Evolutionary conservation across 179 eudicot genomes (phyloP), one percentile per base, ranked within the genome.

Genomic region (Amaranthus tricolor): DNA sequence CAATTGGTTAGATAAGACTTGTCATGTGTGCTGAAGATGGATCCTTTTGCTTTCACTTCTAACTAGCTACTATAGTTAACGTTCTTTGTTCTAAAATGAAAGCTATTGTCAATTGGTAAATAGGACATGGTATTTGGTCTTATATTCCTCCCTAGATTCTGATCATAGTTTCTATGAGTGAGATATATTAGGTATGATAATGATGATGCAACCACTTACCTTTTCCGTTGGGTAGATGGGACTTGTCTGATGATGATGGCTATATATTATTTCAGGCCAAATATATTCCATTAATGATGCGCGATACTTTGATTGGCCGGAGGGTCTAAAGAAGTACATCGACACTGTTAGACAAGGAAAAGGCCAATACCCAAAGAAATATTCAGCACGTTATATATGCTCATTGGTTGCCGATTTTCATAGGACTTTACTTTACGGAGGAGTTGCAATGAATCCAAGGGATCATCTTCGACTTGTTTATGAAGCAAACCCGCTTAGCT

Each of bases 341-440:
- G 99, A 95, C 82, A 95, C 96, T 8, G 77, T 93, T 21, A 88
- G 99, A 84, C 99, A 93, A 87, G 98, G 98, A 50, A 96, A 96
- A 80, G 99, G 97, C 20, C 83, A 69, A 79, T 75, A 85, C 74
- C 98, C 98, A 12, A 93, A 93, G 81, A 96, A 96, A 77, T 96
- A 96, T 74, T 96, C 98, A 19, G 97, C 98, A 9, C 89, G 99
- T 19, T 96, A 96, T 73, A 91, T 96, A 77, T 96, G 98, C 74
- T 96, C 98, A n/a, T 84, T 96, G 70, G 99, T 93, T 76, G 99
- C 99, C 71, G 99, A 93, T 89, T 93, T 96, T 72, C 99, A 96
- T 72, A 81, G 99, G 56, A 96, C 99, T 66, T 78, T 96, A 57
- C 60, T 93, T 72, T 96, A 96, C 52, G 99, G 99, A 61, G 99